Evolutionary conservation across 202 grass and related monocot species (phyloP).

Genomic region (Panicum hallii): DNA sequence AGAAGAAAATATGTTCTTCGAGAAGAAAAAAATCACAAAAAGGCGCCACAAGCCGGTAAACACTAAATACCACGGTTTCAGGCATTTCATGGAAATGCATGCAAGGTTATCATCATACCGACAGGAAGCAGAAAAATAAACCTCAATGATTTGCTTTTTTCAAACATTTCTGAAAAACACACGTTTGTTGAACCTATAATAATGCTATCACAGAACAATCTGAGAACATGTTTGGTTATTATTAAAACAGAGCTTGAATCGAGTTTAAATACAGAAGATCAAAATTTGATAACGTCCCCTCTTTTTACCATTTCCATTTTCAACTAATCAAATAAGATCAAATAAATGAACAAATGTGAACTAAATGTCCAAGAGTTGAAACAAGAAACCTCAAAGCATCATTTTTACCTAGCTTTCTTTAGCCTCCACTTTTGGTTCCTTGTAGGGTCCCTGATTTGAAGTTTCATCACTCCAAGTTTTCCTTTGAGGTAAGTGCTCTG

Average conservation of each 20-base stretch:
- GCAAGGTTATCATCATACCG: not conserved
- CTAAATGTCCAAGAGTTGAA: not conserved
- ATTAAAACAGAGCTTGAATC: not conserved
- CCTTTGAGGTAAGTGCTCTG: conserved; percentile 10
- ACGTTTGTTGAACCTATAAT: not conserved
- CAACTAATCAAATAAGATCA: not conserved
- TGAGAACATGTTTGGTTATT: not conserved
- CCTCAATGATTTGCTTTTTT: not conserved
- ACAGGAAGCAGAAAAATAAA: not conserved
- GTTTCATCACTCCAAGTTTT: not conserved
- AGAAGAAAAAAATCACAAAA: not conserved
- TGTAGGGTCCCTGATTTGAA: conserved; percentile 1
- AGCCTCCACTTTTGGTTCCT: not conserved
- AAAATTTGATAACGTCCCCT: not conserved
- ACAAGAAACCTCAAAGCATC: not conserved
- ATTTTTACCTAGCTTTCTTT: conserved; percentile 30
- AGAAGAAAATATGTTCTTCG: not conserved
- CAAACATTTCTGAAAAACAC: not conserved
- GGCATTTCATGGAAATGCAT: not conserved
- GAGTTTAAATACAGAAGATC: not conserved
- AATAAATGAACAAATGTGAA: not conserved
- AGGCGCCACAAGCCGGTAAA: not conserved
- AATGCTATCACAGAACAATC: not conserved
- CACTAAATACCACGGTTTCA: not conserved
- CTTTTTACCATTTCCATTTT: conserved; percentile 37